Conservation (phyloP, 2,329 filamentous ascomycete species). For the Clonostachys solani region DNA sequence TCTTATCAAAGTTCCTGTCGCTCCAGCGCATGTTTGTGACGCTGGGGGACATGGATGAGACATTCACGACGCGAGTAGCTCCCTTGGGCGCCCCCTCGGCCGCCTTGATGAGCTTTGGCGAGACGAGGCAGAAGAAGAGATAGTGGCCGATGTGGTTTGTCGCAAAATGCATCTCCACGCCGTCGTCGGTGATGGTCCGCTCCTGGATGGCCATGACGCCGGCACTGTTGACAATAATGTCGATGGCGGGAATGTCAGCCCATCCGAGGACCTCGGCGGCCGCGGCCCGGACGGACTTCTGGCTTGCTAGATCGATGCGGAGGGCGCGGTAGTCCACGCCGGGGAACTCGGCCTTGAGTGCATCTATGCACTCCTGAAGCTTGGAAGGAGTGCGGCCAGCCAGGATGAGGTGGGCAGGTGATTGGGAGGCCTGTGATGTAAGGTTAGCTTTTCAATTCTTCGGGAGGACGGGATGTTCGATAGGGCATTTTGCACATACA, state of each 20-base stretch:
- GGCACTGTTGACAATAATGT: conserved; percentile 32
- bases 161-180: conserved; percentile 22
- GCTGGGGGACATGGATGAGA: conserved; percentile 30
- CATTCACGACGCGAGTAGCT: conserved; percentile 1
- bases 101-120: conserved; percentile 17
- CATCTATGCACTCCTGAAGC: neutral
- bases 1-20: conserved; percentile 36
- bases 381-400: conserved; percentile 1
- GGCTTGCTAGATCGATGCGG: conserved; percentile 26
- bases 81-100: conserved; percentile 11
- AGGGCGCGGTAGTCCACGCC: conserved; percentile 12
- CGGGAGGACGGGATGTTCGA: too few species aligned
- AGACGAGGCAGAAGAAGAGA: conserved; percentile 23
- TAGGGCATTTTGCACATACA: neutral
- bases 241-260: conserved; percentile 18
- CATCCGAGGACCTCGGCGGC: conserved; percentile 24
- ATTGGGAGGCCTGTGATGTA: neutral
- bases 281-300: conserved; percentile 25
- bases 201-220: conserved; percentile 23
- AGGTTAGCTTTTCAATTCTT: neutral
- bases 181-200: conserved; percentile 17
- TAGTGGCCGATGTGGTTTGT: conserved; percentile 27
- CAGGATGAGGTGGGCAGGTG: conserved; percentile 4
- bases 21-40: conserved; percentile 27
- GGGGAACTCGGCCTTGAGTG: conserved; percentile 3